Evolutionary conservation across 208 protist genomes (phyloP).

Genomic region (Wallacemonas collosoma): DNA sequence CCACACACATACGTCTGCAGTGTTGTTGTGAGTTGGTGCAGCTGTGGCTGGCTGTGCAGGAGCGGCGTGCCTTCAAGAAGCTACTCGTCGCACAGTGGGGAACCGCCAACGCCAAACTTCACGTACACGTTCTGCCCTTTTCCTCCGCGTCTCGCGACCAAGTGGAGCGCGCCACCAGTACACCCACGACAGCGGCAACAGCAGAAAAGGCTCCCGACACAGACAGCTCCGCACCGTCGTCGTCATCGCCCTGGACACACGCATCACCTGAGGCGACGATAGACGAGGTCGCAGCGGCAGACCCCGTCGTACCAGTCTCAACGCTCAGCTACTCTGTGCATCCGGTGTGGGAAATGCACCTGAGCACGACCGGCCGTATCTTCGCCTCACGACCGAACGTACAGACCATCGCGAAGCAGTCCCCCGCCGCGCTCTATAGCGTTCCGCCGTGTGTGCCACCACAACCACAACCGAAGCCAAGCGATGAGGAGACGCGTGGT

Average conservation of each 20-base stretch:
- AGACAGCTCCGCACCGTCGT: neutral
- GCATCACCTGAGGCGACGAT: too few relatives aligned
- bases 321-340: slow-evolving; percentile 70
- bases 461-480: neutral
- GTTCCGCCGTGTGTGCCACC: slow-evolving; percentile 8
- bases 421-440: slow-evolving; percentile 26
- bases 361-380: slow-evolving; percentile 57
- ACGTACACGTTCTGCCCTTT: slow-evolving; percentile 29
- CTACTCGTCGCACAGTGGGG: slow-evolving; percentile 32
- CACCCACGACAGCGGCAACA: slow-evolving; percentile 1
- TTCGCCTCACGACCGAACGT: slow-evolving; percentile 65
- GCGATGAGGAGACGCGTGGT: neutral
- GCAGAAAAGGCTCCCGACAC: neutral
- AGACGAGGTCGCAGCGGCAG: neutral
- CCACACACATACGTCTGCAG: neutral
- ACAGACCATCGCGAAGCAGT: slow-evolving; percentile 61
- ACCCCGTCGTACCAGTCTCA: neutral
- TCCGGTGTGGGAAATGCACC: slow-evolving; percentile 67
- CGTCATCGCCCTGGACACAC: neutral
- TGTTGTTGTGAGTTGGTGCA: slow-evolving; percentile 31
- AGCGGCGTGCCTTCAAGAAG: slow-evolving; percentile 35
- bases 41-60: slow-evolving; percentile 48
- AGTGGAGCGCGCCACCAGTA: neutral
- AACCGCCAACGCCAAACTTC: slow-evolving; percentile 20
- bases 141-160: neutral